phyloP scores from a whole-genome alignment of 805 yeast species.

The Kuraishia borneana region DNA sequence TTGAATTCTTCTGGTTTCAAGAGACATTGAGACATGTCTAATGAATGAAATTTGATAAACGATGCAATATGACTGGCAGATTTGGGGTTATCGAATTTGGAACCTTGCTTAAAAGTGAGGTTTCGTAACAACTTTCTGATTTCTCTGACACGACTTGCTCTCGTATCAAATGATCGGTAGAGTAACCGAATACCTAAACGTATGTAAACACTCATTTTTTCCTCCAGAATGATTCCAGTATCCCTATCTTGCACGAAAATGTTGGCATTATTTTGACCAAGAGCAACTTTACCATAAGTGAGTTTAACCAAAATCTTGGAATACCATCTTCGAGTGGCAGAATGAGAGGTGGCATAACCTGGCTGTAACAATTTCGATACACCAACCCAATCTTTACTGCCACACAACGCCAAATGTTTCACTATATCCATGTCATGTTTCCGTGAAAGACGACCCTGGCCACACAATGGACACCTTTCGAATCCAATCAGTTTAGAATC shows the following conservation, averaged over 20 bases:
- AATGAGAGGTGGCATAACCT: conserved; percentile 64
- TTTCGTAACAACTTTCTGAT: conserved; percentile 51
- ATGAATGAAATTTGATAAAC: conserved; percentile 73
- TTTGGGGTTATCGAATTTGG: conserved; percentile 61
- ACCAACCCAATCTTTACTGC: conserved; percentile 64
- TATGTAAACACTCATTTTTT: conserved; percentile 83
- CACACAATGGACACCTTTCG: conserved; percentile 75
- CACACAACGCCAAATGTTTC: conserved; percentile 84
- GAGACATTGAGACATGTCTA: conserved; percentile 63
- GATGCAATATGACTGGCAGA: conserved; percentile 62
- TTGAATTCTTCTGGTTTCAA: conserved; percentile 32
- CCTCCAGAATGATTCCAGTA: conserved; percentile 86
- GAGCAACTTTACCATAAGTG: conserved; percentile 76
- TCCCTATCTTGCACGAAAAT: conserved; percentile 86
- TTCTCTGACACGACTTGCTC: conserved; percentile 44
- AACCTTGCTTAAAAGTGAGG: conserved; percentile 72
- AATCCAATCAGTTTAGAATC: conserved; percentile 30
- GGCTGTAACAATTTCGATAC: conserved; percentile 54
- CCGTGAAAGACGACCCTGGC: conserved; percentile 40
- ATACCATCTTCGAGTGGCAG: conserved; percentile 86
- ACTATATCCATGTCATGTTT: conserved; percentile 56
- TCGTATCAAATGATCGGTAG: conserved; percentile 59
- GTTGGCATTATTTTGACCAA: conserved; percentile 89
- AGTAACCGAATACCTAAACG: conserved; percentile 77
- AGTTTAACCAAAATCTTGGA: conserved; percentile 71